Base-by-base conservation (phyloP, 352 stramenopile species). In the Globisporangium splendens region DNA sequence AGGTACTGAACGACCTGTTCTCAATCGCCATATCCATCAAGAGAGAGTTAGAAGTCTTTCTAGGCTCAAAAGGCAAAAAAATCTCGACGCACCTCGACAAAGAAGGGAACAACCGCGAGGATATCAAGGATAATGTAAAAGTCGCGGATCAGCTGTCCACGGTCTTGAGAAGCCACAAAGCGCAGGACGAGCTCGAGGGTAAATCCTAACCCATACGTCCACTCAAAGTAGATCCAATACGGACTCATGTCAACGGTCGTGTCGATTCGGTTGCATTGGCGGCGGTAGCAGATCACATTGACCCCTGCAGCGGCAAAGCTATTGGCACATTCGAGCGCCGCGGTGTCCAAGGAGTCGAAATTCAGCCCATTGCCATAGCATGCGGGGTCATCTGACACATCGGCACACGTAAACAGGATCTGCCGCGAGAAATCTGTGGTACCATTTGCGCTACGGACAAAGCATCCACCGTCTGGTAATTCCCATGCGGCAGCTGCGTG, bases 191-290 rank as follows among this genome's bases (percentile, higher is more conserved):
- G 59, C 46, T 93, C 82, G n/a, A 66, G 6, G 41, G 70, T 70
- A 54, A 93, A 93, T 5, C 63, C 31, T 4, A 81, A 47, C 0
- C 79, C 82, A 43, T 91, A 89, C 8, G 63, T 66, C 70, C 69
- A 89, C 47, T 93, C 84, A 38, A 91, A 77, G 56, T 83, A 90
- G 50, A 91, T 83, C 83, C 83, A 93, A 39, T 88, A 79, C 14
- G 72, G 71, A 18, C 74, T 69, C 83, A 93, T 91, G 50, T 88
- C 71, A 43, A 83, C 50, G 14, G 83, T 59, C 39, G 73, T 71
- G 10, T 50, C 35, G 46, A 41, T 62, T 1, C 57, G 48, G 13
- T 68, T 72, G 56, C 80, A 91, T 51, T 86, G 76, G 43, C 77
- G 73, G 0, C 70, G 65, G 43, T 77, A 74, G 54, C 80, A 91